A percentile compares a stretch with the other conserved stretches of the same genome.
Conservation (phyloP, 2,329 filamentous ascomycete species). For the Colletotrichum endophyticum region DNA sequence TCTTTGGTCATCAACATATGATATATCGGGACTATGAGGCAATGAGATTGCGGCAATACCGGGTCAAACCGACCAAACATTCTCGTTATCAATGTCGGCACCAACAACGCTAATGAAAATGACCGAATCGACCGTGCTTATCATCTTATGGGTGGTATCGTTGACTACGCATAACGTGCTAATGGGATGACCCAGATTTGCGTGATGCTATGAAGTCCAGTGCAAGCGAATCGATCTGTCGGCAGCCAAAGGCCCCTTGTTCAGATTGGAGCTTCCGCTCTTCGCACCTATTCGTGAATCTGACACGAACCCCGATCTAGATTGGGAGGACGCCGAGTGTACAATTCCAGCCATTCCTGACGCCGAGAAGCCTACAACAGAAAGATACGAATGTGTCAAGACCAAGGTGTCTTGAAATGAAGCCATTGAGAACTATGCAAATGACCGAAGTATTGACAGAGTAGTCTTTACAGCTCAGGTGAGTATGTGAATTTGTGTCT, state of each 20-base stretch:
- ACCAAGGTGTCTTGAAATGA: background rate
- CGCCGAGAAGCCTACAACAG: background rate
- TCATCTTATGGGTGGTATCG: background rate
- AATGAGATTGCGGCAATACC: background rate
- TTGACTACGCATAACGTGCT: background rate
- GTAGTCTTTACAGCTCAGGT: background rate
- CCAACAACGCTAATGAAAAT: background rate
- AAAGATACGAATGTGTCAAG: background rate
- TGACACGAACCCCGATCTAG: background rate
- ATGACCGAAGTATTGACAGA: background rate
- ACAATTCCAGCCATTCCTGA: background rate
- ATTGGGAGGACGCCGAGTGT: background rate
- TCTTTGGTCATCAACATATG: background rate
- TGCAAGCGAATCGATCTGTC: background rate
- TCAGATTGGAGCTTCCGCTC: background rate
- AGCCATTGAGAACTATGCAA: rapidly evolving
- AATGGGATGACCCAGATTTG: background rate
- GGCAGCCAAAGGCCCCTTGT: background rate
- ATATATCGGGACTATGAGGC: background rate
- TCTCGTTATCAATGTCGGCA: background rate
- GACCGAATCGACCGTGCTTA: background rate
- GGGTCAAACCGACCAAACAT: background rate
- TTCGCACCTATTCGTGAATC: background rate
- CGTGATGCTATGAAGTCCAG: background rate
- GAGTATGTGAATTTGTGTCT: background rate